These are phyloP conservation scores for Barnettozyma pratensis DNA, from an alignment of 805 yeast genomes.

Conservation along the genomic window DNA sequence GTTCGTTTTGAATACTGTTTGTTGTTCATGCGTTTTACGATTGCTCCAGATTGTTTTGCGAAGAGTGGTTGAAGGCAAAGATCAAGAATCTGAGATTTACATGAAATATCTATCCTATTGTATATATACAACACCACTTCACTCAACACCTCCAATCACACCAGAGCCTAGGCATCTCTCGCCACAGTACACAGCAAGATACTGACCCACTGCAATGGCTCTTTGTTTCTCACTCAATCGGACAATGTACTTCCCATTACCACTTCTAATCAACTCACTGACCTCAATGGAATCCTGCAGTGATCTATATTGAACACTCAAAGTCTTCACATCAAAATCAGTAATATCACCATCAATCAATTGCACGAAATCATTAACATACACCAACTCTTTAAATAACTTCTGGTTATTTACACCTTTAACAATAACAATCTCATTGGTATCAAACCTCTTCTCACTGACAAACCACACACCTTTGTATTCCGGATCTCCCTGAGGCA, in stretches of 20 bases:
- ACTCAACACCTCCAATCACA: slow-evolving; percentile 25
- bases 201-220: slow-evolving; percentile 91
- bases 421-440: slow-evolving; percentile 77
- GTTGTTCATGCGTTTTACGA: too few species aligned
- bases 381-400: slow-evolving; percentile 42
- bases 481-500: slow-evolving; percentile 85
- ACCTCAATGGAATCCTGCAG: slow-evolving; percentile 55
- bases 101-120: too few species aligned
- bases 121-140: neutral
- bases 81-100: too few species aligned
- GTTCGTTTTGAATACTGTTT: too few species aligned
- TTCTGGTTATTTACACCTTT: slow-evolving; percentile 57
- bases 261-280: slow-evolving; percentile 12
- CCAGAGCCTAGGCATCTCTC: slow-evolving; percentile 70
- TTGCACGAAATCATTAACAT: slow-evolving; percentile 33
- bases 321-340: slow-evolving; percentile 12
- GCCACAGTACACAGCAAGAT: slow-evolving; percentile 63
- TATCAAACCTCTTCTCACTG: slow-evolving; percentile 55
- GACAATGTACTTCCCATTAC: slow-evolving; percentile 27
- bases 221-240: slow-evolving; percentile 42
- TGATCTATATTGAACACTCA: slow-evolving; percentile 67
- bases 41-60: too few species aligned
- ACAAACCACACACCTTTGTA: slow-evolving; percentile 85
- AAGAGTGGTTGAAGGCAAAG: too few species aligned
- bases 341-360: slow-evolving; percentile 8